Evolutionary conservation across 164 flowering plant genomes (phyloP), one percentile per base, ranked within the genome.

Genomic region (Cinnamomum chago): DNA sequence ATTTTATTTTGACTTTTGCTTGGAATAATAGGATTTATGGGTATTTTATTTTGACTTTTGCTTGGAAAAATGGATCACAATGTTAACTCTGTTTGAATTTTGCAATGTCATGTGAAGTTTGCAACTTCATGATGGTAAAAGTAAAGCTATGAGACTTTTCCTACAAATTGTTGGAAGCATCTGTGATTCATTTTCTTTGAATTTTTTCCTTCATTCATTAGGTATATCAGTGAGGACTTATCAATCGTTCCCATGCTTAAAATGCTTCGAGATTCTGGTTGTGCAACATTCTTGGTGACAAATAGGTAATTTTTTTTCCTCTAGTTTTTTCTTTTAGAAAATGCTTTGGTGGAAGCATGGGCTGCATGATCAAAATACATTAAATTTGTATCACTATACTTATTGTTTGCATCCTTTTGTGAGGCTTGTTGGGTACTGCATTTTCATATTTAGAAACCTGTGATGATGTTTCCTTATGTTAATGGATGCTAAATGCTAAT

Each of bases 201-300:
- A 20, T 40, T 68, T 20, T 68, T 14, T 68, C 11, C 3, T 62
- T 73, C 25, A 62, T 79, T 1, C 47, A 18, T 77, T 71, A 95
- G 99, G 86, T 95, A 92, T 80, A 93, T 95, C 25, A 92, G 86
- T 85, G 96, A 92, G 73, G 98, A 92, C 81, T 72, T 70, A 5
- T 67, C 88, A 22, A 92, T 93, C 47, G 94, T 92, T 50, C 98
- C 97, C 62, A 90, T 95, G 97, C 82, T 95, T 33, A 87, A 93
- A 83, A 93, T 93, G 97, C 89, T 93, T 27, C 83, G 92, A 76
- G 96, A 90, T 76, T 93, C 98, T 79, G 95, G 97, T 5, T 93
- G 97, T 65, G 79, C 95, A 24, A 90, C 90, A 72, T 95, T 95
- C 83, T 82, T 95, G 85, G 95, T 93, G 80, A 95, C 99, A 78